Evolutionary conservation across 2,329 filamentous ascomycete genomes (phyloP), one percentile per base, ranked within the genome.

Genomic region (Botrytis deweyae): DNA sequence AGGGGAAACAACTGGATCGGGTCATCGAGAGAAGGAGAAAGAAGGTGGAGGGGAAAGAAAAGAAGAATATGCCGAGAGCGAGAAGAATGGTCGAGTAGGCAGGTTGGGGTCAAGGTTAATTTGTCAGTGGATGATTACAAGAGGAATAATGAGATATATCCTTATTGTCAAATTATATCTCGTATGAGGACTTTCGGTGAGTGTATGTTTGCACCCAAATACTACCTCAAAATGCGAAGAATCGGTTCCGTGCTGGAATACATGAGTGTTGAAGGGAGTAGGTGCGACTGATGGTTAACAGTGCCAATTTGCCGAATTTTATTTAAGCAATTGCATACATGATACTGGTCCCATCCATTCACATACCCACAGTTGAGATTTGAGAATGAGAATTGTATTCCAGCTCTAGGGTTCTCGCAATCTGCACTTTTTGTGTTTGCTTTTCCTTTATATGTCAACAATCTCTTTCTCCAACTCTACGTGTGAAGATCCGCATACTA

Each of bases 31-130:
- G 93, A 81, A 90, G 92, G 84, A 86, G 94, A 83, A 98, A 97
- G 91, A 98, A 97, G 91, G 86, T 93, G 71, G 90, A 93, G 0
- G 86, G 89, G 16, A 95, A 92, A 86, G 96, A 98, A 87, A 92
- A 92, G 85, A 97, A 90, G 84, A 88, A 90, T 76, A 85, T 95
- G 87, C 90, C 90, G 0, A 83, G 84, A 80, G 84, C 83, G 68
- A 84, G 88, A 76, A 84, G 88, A 75, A 82, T 81, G 18, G 76
- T 80, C 40, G 82, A 82, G 40, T 76, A 66, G 62, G 61, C 38
- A 38, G 25, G 33, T 46, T 44, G 33, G 69, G 58, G 18, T 63
- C 44, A 25, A 63, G 33, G 7, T 36, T 71, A 9, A 10, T 63
- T 66, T 18, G 52, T 6, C 52, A 29, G 52, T 58, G 52, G 29